These are phyloP conservation scores for Ganoderma resinaceum DNA, from an alignment of 1,284 basidiomycete genomes.

Conservation along the genomic window DNA sequence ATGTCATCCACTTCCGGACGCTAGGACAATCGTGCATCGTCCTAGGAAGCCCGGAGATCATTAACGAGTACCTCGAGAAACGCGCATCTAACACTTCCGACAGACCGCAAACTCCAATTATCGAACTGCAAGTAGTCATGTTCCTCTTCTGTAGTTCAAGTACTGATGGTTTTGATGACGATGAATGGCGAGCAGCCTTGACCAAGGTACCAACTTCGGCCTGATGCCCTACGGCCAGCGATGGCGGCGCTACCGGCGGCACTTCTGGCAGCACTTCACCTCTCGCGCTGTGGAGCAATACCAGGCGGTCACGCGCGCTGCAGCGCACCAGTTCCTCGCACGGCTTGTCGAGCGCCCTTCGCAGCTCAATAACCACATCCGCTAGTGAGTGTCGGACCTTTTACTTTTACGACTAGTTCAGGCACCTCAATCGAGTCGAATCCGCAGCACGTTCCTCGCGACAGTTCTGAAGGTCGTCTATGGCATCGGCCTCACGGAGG, in stretches of 20 bases:
- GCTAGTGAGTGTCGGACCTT: not conserved
- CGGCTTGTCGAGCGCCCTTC: not conserved
- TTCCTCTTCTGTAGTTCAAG: not conserved
- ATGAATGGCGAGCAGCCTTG: not conserved
- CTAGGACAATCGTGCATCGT: constrained; percentile 11
- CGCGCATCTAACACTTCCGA: constrained; percentile 12
- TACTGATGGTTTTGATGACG: not conserved
- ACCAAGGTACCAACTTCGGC: not conserved
- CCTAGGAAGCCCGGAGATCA: not conserved
- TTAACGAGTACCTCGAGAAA: constrained; percentile 19
- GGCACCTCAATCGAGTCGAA: no score
- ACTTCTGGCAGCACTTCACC: constrained; percentile 14
- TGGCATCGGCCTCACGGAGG: constrained; percentile 15
- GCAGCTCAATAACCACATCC: not conserved
- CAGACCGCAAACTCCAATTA: constrained; percentile 4
- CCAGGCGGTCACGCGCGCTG: not conserved
- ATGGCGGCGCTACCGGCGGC: constrained; percentile 16
- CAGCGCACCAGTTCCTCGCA: not conserved
- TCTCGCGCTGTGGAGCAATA: not conserved
- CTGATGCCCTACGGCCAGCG: constrained; percentile 12
- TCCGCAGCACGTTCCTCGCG: constrained; percentile 6
- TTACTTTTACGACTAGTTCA: not conserved
- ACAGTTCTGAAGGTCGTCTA: constrained; percentile 10
- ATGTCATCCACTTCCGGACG: constrained; percentile 7
- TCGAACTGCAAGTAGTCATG: constrained; percentile 8